A percentile compares a stretch with the other conserved stretches of the same genome.
Evolutionary conservation across 1,139 yeast species (phyloP).

Genomic region (Pichia sp.): DNA sequence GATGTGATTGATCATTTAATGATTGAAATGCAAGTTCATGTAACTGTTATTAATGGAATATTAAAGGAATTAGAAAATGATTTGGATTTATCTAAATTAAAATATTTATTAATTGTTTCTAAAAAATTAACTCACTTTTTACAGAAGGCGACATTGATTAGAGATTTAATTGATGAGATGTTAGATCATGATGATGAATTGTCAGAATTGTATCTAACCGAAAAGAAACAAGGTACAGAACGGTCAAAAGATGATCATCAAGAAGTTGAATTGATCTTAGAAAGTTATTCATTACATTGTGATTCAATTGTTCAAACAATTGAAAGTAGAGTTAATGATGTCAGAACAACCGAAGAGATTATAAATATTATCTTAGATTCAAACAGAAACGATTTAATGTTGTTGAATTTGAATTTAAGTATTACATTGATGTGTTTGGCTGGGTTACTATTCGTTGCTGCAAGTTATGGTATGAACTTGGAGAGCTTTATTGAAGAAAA

Average conservation of each 20-base stretch:
- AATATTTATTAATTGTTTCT: conserved; percentile 72
- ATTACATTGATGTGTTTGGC: conserved; percentile 56
- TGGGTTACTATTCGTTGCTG: conserved; percentile 61
- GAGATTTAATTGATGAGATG: conserved; percentile 81
- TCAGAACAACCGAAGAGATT: conserved; percentile 74
- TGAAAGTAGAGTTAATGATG: conserved; percentile 61
- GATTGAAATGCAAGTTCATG: conserved; percentile 74
- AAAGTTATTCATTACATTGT: conserved; percentile 68
- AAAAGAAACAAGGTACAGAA: conserved; percentile 28
- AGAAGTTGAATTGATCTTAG: conserved; percentile 68
- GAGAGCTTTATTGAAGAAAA: conserved; percentile 71
- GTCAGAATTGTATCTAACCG: conserved; percentile 60
- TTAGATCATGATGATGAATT: conserved; percentile 79
- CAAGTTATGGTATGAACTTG: conserved; percentile 76
- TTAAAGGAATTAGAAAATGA: conserved; percentile 77
- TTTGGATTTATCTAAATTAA: conserved; percentile 75
- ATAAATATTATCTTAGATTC: conserved; percentile 74
- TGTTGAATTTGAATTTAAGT: conserved; percentile 62
- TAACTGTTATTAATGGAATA: conserved; percentile 67
- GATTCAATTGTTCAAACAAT: conserved; percentile 79
- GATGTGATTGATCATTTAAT: conserved; percentile 79
- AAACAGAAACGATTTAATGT: conserved; percentile 70
- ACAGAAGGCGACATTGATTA: conserved; percentile 75
- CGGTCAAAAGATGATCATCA: conserved; percentile 43
- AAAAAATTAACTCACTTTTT: conserved; percentile 74